Conservation (phyloP, 371 early-diverging fungal species). For the Mortierella sp. region DNA sequence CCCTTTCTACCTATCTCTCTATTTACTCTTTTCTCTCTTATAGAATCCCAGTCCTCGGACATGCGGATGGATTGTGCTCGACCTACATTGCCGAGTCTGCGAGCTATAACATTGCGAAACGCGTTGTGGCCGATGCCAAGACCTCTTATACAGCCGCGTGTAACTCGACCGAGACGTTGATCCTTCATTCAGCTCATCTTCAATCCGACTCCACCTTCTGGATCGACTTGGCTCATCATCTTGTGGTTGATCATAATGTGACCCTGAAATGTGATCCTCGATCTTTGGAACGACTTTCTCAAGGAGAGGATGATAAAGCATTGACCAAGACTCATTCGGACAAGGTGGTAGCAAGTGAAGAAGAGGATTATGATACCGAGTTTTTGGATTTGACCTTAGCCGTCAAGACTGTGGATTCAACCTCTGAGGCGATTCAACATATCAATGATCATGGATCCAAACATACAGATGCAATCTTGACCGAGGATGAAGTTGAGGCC, state of each 20-base stretch:
- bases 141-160: constrained; percentile 97
- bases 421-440: constrained; percentile 88
- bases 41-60: constrained; percentile 97
- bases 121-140: constrained; percentile 91
- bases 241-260: constrained; percentile 65
- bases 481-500: constrained; percentile 77
- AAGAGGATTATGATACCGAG: constrained; percentile 87
- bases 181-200: constrained; percentile 78
- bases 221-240: constrained; percentile 60
- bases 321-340: constrained; percentile 32
- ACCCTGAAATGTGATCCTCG: constrained; percentile 68
- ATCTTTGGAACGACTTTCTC: constrained; percentile 49
- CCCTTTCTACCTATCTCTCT: not conserved
- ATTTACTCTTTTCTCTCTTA: constrained; percentile 1
- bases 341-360: constrained; percentile 41
- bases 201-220: constrained; percentile 59
- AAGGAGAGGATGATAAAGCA: constrained; percentile 4
- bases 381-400: constrained; percentile 90
- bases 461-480: constrained; percentile 95
- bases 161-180: constrained; percentile 92
- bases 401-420: constrained; percentile 77
- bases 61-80: constrained; percentile 97
- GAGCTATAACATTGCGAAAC: constrained; percentile 76
- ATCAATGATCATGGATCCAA: constrained; percentile 94
- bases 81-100: constrained; percentile 88